Evolutionary conservation across 108 stramenopile genomes (phyloP).

Genomic region (Stephanodiscus triporus): DNA sequence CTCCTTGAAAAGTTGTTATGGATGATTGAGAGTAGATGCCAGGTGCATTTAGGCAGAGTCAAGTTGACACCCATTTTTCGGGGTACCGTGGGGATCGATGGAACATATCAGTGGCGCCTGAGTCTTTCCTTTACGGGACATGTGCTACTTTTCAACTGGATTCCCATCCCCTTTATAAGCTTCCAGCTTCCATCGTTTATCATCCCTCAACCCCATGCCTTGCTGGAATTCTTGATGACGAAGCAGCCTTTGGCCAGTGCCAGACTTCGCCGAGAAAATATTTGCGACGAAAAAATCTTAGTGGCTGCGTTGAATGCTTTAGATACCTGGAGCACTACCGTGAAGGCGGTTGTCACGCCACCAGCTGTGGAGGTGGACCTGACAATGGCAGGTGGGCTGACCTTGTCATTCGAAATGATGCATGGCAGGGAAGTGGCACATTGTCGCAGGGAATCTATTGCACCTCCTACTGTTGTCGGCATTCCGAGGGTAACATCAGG

Average conservation of each 20-base stretch:
- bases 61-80: constrained; percentile 71
- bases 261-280: constrained; percentile 68
- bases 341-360: constrained; percentile 79
- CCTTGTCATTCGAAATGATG: constrained; percentile 78
- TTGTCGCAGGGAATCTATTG: constrained; percentile 23
- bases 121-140: constrained; percentile 82
- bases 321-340: constrained; percentile 67
- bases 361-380: constrained; percentile 82
- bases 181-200: constrained; percentile 81
- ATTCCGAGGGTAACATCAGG: constrained; percentile 37
- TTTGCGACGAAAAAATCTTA: constrained; percentile 73
- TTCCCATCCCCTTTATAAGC: constrained; percentile 84
- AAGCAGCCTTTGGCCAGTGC: constrained; percentile 85
- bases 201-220: constrained; percentile 87
- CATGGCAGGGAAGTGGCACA: constrained; percentile 75
- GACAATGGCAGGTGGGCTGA: constrained; percentile 80
- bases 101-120: constrained; percentile 72
- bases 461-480: constrained; percentile 11
- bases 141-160: constrained; percentile 68
- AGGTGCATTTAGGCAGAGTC: constrained; percentile 79
- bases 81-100: constrained; percentile 32
- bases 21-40: constrained; percentile 78
- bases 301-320: constrained; percentile 65
- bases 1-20: constrained; percentile 80
- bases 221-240: constrained; percentile 73